A percentile compares a stretch with the other conserved stretches of the same genome.
phyloP scores from a whole-genome alignment of 345 rosid species.

The Physaria fendleri region DNA sequence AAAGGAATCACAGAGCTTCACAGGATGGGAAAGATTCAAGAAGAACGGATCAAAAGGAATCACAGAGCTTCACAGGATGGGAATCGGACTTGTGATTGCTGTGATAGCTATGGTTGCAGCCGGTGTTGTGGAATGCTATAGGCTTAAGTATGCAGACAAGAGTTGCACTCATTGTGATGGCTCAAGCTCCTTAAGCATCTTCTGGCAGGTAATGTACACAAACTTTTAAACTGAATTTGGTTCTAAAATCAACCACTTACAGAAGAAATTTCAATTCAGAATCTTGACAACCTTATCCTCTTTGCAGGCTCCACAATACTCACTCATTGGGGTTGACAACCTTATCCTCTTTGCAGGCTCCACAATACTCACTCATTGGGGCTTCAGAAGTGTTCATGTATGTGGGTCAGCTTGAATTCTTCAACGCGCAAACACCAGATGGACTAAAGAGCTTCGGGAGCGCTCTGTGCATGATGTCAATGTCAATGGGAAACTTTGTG shows the following conservation, averaged over 20 bases:
- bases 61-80: slow-evolving; percentile 96
- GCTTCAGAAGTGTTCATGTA: slow-evolving; percentile 99
- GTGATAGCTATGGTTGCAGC: slow-evolving; percentile 86
- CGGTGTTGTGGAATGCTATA: slow-evolving; percentile 74
- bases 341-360: slow-evolving; percentile 52
- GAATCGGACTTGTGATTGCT: slow-evolving; percentile 87
- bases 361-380: slow-evolving; percentile 84
- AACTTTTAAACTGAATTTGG: background rate
- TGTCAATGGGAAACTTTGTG: slow-evolving; percentile 94
- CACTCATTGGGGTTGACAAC: slow-evolving; percentile 85
- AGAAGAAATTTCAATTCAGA: background rate
- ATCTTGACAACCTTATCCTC: background rate
- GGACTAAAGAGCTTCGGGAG: slow-evolving; percentile 95
- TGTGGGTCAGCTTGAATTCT: slow-evolving; percentile 93
- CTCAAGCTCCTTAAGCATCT: slow-evolving; percentile 93
- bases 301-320: slow-evolving; percentile 79
- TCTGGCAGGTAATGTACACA: slow-evolving; percentile 68
- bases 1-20: slow-evolving; percentile 84
- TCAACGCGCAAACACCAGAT: slow-evolving; percentile 93
- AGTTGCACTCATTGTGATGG: slow-evolving; percentile 74
- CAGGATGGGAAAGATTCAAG: slow-evolving; percentile 43
- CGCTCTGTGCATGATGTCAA: slow-evolving; percentile 93
- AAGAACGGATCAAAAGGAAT: slow-evolving; percentile 52
- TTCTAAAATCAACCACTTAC: background rate
- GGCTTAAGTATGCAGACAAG: slow-evolving; percentile 56